These are phyloP conservation scores for Skeletonema tropicum DNA, from an alignment of 108 stramenopile species.

Conservation along the genomic window DNA sequence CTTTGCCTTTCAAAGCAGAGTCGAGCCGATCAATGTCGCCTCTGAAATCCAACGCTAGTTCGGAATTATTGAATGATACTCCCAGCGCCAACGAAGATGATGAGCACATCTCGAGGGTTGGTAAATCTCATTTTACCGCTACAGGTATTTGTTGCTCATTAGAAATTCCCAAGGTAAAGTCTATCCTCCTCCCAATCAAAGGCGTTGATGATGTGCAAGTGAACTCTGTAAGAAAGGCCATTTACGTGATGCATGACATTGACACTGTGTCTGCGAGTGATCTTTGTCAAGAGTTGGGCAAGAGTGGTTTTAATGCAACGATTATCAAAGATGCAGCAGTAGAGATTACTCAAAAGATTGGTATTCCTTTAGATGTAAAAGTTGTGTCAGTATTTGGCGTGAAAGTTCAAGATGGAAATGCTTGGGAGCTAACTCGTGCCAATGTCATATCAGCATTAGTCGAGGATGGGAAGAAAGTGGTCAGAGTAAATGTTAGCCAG, in stretches of 20 bases:
- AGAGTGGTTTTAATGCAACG: conserved; percentile 44
- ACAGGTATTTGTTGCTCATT: conserved; percentile 61
- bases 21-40: too few relatives aligned
- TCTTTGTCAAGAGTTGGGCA: conserved; percentile 52
- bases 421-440: conserved; percentile 25
- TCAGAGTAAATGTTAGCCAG: conserved; percentile 22
- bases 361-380: conserved; percentile 29
- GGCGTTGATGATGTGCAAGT: conserved; percentile 56
- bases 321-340: conserved; percentile 52
- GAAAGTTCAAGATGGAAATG: conserved; percentile 23
- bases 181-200: conserved; percentile 30
- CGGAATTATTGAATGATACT: not conserved
- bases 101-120: conserved; percentile 17
- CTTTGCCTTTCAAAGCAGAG: too few relatives aligned
- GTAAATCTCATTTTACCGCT: conserved; percentile 52
- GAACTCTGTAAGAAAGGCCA: conserved; percentile 53
- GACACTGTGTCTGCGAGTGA: conserved; percentile 44
- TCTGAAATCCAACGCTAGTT: too few relatives aligned
- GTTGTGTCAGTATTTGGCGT: conserved; percentile 39
- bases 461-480: conserved; percentile 10
- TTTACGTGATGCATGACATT: conserved; percentile 66
- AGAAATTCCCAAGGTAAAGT: conserved; percentile 56
- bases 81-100: not conserved
- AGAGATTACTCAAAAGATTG: conserved; percentile 19
- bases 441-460: not conserved